Conservation (phyloP, 177 flowering plant genomes). For the Vitis hybrid region DNA sequence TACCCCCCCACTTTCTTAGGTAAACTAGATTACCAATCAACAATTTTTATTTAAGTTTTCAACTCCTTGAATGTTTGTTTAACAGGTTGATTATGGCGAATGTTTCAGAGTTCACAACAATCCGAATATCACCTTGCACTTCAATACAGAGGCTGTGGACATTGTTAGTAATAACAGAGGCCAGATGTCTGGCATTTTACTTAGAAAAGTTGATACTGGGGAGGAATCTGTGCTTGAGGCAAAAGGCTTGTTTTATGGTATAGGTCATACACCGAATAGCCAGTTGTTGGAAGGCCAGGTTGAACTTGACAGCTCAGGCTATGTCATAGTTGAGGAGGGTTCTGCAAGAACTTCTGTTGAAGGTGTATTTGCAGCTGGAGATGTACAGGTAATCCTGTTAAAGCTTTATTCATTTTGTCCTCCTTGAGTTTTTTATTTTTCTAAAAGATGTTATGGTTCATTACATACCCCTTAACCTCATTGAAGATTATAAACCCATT, state of each 20-base stretch:
- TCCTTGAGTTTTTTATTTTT: neutral
- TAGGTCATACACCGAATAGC: slow-evolving; percentile 96
- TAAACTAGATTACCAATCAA: slow-evolving; percentile 32
- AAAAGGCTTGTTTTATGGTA: slow-evolving; percentile 92
- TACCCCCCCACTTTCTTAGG: neutral
- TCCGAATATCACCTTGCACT: slow-evolving; percentile 97
- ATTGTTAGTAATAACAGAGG: slow-evolving; percentile 87
- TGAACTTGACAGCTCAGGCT: slow-evolving; percentile 81
- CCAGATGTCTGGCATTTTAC: slow-evolving; percentile 92
- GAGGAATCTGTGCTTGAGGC: slow-evolving; percentile 87
- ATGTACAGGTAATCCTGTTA: slow-evolving; percentile 78
- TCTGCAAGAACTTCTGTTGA: slow-evolving; percentile 77
- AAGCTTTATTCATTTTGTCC: neutral
- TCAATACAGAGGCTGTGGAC: slow-evolving; percentile 88
- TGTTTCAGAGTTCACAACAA: slow-evolving; percentile 99
- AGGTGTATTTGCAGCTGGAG: slow-evolving; percentile 99
- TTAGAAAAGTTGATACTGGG: slow-evolving; percentile 63
- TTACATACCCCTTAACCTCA: no score
- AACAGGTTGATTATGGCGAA: slow-evolving; percentile 99
- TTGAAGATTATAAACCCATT: no score
- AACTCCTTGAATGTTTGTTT: slow-evolving; percentile 94
- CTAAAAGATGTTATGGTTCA: no score
- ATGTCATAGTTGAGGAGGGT: slow-evolving; percentile 82
- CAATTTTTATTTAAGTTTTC: slow-evolving; percentile 62
- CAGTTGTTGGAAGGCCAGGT: slow-evolving; percentile 88